Conservation (phyloP, 2,329 filamentous ascomycete species). For the Penicillium sp. region DNA sequence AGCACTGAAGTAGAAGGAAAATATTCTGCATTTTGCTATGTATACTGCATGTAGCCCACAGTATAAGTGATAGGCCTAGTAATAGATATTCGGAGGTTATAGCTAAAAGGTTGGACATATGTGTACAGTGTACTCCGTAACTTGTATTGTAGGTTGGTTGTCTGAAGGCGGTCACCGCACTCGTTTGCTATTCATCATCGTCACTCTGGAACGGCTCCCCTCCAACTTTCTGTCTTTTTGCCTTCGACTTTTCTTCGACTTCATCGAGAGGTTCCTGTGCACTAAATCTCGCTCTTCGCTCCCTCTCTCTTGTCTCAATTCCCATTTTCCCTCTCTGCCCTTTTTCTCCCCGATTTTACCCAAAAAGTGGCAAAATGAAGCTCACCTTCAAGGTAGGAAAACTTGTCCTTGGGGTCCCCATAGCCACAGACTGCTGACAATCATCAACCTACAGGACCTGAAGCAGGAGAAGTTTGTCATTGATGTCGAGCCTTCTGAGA, state of each 20-base stretch:
- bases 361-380: conserved; percentile 58
- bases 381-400: conserved; percentile 66
- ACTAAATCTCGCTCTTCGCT: not conserved
- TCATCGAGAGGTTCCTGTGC: conserved; percentile 11
- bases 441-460: conserved; percentile 65
- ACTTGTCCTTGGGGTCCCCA: conserved; percentile 22
- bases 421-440: conserved; percentile 19
- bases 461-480: conserved; percentile 98
- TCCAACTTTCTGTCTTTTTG: conserved; percentile 27
- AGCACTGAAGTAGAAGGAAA: not conserved
- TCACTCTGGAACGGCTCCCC: conserved; percentile 11
- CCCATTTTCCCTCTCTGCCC: conserved; percentile 10
- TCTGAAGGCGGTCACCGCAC: conserved; percentile 11
- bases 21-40: not conserved
- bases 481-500: conserved; percentile 88
- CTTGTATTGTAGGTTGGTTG: not conserved
- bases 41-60: not conserved
- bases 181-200: conserved; percentile 12
- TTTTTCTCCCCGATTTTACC: conserved; percentile 28
- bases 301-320: conserved; percentile 4
- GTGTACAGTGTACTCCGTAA: not conserved
- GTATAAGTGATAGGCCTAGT: not conserved
- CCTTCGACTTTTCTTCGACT: conserved; percentile 16
- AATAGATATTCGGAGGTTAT: not conserved
- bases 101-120: not conserved